Base-by-base conservation (phyloP, 257 asterid genomes). In the Salvia splendens region DNA sequence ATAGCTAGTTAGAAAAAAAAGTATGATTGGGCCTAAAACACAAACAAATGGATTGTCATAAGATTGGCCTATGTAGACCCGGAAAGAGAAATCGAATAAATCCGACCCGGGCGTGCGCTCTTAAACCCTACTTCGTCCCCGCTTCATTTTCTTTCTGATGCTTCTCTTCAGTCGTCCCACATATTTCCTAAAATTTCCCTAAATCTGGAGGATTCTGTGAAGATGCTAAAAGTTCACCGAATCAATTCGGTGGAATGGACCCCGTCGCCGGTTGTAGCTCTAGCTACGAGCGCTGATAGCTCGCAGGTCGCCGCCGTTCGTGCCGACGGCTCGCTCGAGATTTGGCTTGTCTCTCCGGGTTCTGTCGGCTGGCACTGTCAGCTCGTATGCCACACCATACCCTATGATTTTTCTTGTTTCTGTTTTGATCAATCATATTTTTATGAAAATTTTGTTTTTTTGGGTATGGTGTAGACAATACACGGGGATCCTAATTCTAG, bases 301-400 rank as follows among this genome's bases (percentile, higher is more conserved):
- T 86, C 95, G 9, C 96, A 89, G 80, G 98, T 94, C 2, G 99
- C 97, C 64, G 98, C 97, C 8, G 98, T 97, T 30, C 89, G 99
- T 12, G 89, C 86, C 52, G 98, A 91, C 64, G 87, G 96, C 68
- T 80, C 95, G 1, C 78, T 94, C 5, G 99, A 94, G 86, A 91
- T 94, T 73, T 94, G 99, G 99, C 97, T 94, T 11, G 99, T 91
- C 46, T 87, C 98, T 46, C 99, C 98, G 57, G 99, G 98, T 65
- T 89, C 99, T 69, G 95, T 91, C 5, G 96, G 97, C 81, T 94
- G 99, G 99, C 98, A 94, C 91, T 85, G 95, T 81, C 96, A 82
- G 86, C 90, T 90, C 8, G 97, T 93, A 88, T 9, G 30, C 30
- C 30, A 24, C 30, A 24, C 30, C 30, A 24, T 24, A 24, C 30